Evolutionary conservation across 768 basidiomycete species (phyloP), one percentile per base, ranked within the genome.

Genomic region (Paxillus involutus): DNA sequence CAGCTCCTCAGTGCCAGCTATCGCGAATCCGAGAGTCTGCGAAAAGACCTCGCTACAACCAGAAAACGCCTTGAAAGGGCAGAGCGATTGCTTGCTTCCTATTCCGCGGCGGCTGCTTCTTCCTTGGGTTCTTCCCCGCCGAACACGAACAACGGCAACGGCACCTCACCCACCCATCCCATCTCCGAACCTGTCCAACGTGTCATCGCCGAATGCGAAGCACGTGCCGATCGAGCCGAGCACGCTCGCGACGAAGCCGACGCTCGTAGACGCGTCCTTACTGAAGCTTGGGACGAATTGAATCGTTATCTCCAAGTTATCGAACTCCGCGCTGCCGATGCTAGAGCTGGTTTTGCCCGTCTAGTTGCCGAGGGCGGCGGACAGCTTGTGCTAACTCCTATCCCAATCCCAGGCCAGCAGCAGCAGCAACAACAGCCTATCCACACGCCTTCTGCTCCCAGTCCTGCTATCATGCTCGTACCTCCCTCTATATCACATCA

Each of bases 231-330:
- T 35, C 71, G 73, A 49, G 81, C 81, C 3, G 83, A 86, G 64
- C 63, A 67, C 29, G 78, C 76, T 4, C 73, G 80, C 47, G 84
- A 85, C 61, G 84, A 86, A 11, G 76, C 79, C 0, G 78, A 82
- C 32, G 75, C 78, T 0, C 73, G 80, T 12, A 62, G 76, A 53
- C 71, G 71, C 48, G 67, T 73, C 51, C 53, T 83, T 36, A 65
- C 73, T 21, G 79, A 83, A 17, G 70, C 72, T 24, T 86, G 84
- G 83, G 45, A 61, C 1, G 76, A 80, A 52, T 72, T 85, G 57
- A 77, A 78, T 24, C 73, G 73, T 35, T 79, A 79, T 59, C 73
- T 86, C 45, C 58, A 59, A 19, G 60, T 68, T 47, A 52, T 82
- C 55, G 82, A 85, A 40, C 37, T 73, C 32, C 73, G 77, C 29